Evolutionary conservation across 83 land plant genomes (phyloP), one percentile per base, ranked within the genome.

Genomic region (Diphasiastrum complanatum): DNA sequence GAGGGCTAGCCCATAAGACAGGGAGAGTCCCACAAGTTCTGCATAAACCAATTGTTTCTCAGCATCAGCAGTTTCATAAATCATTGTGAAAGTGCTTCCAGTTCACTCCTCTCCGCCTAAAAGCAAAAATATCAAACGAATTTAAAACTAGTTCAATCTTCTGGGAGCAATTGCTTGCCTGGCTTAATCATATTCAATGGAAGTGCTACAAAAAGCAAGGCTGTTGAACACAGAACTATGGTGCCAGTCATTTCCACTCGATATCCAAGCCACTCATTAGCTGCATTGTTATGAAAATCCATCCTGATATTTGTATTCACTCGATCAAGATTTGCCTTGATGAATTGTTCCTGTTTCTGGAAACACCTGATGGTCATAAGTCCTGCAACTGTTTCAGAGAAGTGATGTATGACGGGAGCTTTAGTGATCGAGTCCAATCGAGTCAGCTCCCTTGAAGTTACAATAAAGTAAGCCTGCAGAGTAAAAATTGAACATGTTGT

Each of bases 181-280:
- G 78, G 68, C 19, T 50, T 14, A 47, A 78, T 63, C 16, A 49
- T 29, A 32, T 34, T 47, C 27, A 53, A 12, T 19, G 78, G 78
- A 57, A 78, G 73, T 10, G 51, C 57, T 23, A 78, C 80, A 45
- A 73, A 41, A 27, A 78, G 72, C 10, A 77, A 58, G 18, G 80
- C 80, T 27, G 64, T 54, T 25, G 61, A 43, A 45, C 80, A 73
- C 16, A 78, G 64, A 2, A 78, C 34, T 20, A 33, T 51, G 12
- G 69, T 73, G 47, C 78, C 80, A 16, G 74, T 67, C 46, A 56
- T 38, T 64, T 73, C 80, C 5, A 78, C 29, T 5, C 73, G 69
- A 46, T 57, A 68, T 5, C 78, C 80, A 38, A 78, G 61, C 80
- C 80, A 78, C 57, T 73, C 78, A 64, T 68, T 78, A 5, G 78